Evolutionary conservation across 2,329 filamentous ascomycete species (phyloP).

Genomic region (Boeremia exigua): DNA sequence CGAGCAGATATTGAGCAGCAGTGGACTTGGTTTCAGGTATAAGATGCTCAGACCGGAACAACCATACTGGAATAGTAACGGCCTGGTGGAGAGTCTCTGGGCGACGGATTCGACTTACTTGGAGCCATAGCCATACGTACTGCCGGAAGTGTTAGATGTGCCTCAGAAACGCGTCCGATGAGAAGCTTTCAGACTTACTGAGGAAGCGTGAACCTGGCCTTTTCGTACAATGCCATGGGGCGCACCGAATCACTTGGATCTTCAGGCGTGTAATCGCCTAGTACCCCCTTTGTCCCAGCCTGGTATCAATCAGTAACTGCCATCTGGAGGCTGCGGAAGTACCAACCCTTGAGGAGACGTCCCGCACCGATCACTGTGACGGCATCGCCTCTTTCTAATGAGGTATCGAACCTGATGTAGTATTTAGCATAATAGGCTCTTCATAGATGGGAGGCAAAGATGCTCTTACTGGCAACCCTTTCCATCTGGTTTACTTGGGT

Average conservation of each 20-base stretch:
- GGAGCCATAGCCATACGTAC: conserved; percentile 47
- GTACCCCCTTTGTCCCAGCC: conserved; percentile 72
- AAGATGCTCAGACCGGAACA: neutral
- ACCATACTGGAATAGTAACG: neutral
- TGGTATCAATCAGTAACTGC: conserved; percentile 20
- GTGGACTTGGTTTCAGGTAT: neutral
- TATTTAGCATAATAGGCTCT: conserved; percentile 14
- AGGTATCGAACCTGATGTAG: conserved; percentile 81
- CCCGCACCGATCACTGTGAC: conserved; percentile 79
- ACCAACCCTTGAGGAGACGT: conserved; percentile 81
- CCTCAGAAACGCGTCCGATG: neutral
- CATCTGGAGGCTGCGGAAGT: neutral
- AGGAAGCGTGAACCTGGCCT: conserved; percentile 81
- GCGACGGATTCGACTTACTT: conserved; percentile 39
- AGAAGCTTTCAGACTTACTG: conserved; percentile 59
- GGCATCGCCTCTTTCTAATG: conserved; percentile 78
- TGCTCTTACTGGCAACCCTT: conserved; percentile 73
- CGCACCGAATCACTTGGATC: conserved; percentile 17
- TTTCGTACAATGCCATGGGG: conserved; percentile 90
- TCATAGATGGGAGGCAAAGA: neutral
- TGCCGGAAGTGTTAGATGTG: conserved; percentile 30
- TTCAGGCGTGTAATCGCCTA: conserved; percentile 34
- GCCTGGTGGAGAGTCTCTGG: neutral
- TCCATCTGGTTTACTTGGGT: conserved; percentile 64
- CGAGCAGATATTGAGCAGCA: neutral